Base-by-base conservation (phyloP, 2,329 filamentous ascomycete genomes). In the Aureobasidium uvarum region DNA sequence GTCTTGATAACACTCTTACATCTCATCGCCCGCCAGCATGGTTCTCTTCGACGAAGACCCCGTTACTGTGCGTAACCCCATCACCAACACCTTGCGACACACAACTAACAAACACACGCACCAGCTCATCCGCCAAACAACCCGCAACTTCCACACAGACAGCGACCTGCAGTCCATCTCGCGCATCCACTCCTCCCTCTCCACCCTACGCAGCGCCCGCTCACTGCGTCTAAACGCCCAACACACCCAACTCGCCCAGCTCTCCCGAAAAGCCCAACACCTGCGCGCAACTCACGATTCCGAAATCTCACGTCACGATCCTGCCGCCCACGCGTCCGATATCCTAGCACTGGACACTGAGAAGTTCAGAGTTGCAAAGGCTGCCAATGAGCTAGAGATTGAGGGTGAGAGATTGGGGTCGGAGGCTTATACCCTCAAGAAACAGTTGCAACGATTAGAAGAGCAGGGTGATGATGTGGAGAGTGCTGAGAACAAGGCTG, bases 1-100 rank as follows among this genome's bases (percentile, higher is more conserved):
- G 13, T 50, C 10, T 31, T 25, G 13, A 2, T 10, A 62, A 16
- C 51, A 54, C 25, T 1, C 41, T 18, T 18, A 2, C 18, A 36
- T 43, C 16, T 10, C 43, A 10, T 16, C 55, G 8, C 11, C 14
- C 60, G 38, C 5, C 55, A 68, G 62, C 38, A 92, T 79, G 69
- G 97, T 98, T 90, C 84, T 97, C 76, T 91, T 98, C 79, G 91
- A 96, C 79, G 93, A 97, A 81, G 91, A 95, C 77, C 94, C 93
- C 70, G 90, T 90, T 51, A 89, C 88, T 51, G 92, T 96, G 86
- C 67, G 85, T 75, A 55, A 14, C 41, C 25, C 23, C 46, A 38
- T 52, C 45, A 25, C 54, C 38, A 11, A 25, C 28, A 31, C 23
- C 64, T 25, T 64, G 28, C 65, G 46, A 67, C 55, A 59, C 38